These are phyloP conservation scores for Mortierella hygrophila DNA, from an alignment of 192 early-diverging fungal genomes.

Conservation along the genomic window DNA sequence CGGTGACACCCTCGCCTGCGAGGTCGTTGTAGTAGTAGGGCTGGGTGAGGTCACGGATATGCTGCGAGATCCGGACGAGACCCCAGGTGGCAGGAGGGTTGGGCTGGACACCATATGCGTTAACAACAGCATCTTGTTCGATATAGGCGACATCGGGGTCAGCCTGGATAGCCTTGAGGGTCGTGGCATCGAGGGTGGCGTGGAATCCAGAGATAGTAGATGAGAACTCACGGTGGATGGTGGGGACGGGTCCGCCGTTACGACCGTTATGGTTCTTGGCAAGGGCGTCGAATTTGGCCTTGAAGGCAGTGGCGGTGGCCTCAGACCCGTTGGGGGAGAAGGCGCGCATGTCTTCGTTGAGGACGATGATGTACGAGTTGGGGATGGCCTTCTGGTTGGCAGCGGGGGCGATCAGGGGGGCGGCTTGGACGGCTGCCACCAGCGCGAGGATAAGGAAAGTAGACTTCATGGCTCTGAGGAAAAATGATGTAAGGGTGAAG, in stretches of 20 bases:
- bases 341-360: slow-evolving; percentile 23
- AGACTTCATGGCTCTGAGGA: slow-evolving; percentile 35
- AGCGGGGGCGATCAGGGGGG: slow-evolving; percentile 29
- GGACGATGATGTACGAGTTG: slow-evolving; percentile 50
- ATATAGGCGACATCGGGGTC: slow-evolving; percentile 76
- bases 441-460: slow-evolving; percentile 35
- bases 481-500: neutral
- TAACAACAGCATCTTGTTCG: slow-evolving; percentile 84
- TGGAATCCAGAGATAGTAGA: slow-evolving; percentile 20
- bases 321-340: neutral
- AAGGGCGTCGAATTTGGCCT: slow-evolving; percentile 40
- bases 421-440: slow-evolving; percentile 30
- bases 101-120: slow-evolving; percentile 67
- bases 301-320: slow-evolving; percentile 11
- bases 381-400: slow-evolving; percentile 27
- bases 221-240: slow-evolving; percentile 31
- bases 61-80: slow-evolving; percentile 78
- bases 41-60: slow-evolving; percentile 55
- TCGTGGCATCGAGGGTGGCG: slow-evolving; percentile 32
- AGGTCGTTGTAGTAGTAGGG: slow-evolving; percentile 43
- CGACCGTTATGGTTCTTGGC: slow-evolving; percentile 40
- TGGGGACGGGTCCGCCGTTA: slow-evolving; percentile 28
- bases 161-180: slow-evolving; percentile 37
- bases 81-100: slow-evolving; percentile 91
- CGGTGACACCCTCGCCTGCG: slow-evolving; percentile 57